These are phyloP conservation scores for Fragaria iinumae DNA, from an alignment of 306 rosid genomes.

Conservation along the genomic window DNA sequence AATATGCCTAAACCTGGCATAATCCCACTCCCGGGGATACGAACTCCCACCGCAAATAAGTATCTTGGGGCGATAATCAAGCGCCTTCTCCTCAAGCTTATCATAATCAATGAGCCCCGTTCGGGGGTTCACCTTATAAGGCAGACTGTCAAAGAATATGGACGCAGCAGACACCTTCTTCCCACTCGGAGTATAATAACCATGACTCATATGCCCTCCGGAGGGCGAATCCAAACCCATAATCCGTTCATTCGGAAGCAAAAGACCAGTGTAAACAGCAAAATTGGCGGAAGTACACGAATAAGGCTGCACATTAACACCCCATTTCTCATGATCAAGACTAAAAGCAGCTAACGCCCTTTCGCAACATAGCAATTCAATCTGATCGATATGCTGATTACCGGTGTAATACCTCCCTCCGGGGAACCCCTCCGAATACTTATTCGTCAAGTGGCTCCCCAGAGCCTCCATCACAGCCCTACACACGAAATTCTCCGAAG, in stretches of 20 bases:
- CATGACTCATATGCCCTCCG: conserved; percentile 91
- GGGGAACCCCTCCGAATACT: conserved; percentile 83
- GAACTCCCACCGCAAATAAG: conserved; percentile 90
- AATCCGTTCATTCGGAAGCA: conserved; percentile 70
- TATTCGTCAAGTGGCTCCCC: conserved; percentile 82
- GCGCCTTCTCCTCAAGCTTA: conserved; percentile 78
- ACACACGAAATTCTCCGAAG: conserved; percentile 84
- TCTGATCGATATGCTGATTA: conserved; percentile 69
- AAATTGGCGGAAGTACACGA: conserved; percentile 83
- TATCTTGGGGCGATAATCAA: conserved; percentile 76
- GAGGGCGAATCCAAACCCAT: conserved; percentile 89
- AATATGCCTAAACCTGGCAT: conserved; percentile 56
- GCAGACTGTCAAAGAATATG: conserved; percentile 68
- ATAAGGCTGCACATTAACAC: conserved; percentile 91
- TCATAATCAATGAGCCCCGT: conserved; percentile 73
- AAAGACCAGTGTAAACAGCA: conserved; percentile 75
- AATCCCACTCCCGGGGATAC: conserved; percentile 87
- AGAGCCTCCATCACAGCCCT: conserved; percentile 87
- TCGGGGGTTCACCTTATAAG: conserved; percentile 74
- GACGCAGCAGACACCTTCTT: conserved; percentile 74
- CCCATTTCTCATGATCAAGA: conserved; percentile 71
- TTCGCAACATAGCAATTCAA: conserved; percentile 70
- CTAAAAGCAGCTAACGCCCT: conserved; percentile 70
- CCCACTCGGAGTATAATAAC: conserved; percentile 67
- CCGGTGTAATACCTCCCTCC: conserved; percentile 75